Evolutionary conservation across 1,139 yeast species (phyloP).

Genomic region (Yamadazyma sp.): DNA sequence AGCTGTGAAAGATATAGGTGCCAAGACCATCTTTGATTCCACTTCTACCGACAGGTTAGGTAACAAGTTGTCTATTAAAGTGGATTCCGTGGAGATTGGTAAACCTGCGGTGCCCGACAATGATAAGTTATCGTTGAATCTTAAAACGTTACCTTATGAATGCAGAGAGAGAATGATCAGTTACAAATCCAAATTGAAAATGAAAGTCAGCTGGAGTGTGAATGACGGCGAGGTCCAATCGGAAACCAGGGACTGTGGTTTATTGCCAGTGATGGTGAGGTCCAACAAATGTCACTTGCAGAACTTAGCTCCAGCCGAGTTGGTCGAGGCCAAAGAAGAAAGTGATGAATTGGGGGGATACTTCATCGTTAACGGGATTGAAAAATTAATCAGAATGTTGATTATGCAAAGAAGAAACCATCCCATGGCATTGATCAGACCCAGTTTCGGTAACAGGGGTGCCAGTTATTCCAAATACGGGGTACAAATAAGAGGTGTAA

Average conservation of each 20-base stretch:
- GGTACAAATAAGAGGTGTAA: slow-evolving; percentile 88
- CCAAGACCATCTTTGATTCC: slow-evolving; percentile 80
- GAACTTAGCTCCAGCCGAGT: slow-evolving; percentile 75
- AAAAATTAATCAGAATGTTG: slow-evolving; percentile 92
- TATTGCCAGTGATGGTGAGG: slow-evolving; percentile 85
- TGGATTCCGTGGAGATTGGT: slow-evolving; percentile 83
- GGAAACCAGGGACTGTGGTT: slow-evolving; percentile 90
- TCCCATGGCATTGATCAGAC: slow-evolving; percentile 96
- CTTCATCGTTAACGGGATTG: slow-evolving; percentile 94
- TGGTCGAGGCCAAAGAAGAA: slow-evolving; percentile 82
- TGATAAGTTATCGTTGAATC: slow-evolving; percentile 78
- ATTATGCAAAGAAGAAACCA: slow-evolving; percentile 97
- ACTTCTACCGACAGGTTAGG: slow-evolving; percentile 59
- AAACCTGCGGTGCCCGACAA: slow-evolving; percentile 74
- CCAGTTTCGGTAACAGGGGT: slow-evolving; percentile 93
- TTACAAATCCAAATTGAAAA: slow-evolving; percentile 70
- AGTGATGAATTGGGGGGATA: slow-evolving; percentile 97
- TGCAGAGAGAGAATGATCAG: slow-evolving; percentile 86
- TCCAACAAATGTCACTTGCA: slow-evolving; percentile 90
- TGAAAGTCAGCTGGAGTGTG: slow-evolving; percentile 81
- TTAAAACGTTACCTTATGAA: slow-evolving; percentile 84
- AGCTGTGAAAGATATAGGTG: slow-evolving; percentile 87
- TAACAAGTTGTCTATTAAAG: slow-evolving; percentile 75
- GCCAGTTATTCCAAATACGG: slow-evolving; percentile 86
- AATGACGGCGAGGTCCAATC: slow-evolving; percentile 81